Conservation (phyloP, 2,329 filamentous ascomycete species). For the Periconia macrospinosa region DNA sequence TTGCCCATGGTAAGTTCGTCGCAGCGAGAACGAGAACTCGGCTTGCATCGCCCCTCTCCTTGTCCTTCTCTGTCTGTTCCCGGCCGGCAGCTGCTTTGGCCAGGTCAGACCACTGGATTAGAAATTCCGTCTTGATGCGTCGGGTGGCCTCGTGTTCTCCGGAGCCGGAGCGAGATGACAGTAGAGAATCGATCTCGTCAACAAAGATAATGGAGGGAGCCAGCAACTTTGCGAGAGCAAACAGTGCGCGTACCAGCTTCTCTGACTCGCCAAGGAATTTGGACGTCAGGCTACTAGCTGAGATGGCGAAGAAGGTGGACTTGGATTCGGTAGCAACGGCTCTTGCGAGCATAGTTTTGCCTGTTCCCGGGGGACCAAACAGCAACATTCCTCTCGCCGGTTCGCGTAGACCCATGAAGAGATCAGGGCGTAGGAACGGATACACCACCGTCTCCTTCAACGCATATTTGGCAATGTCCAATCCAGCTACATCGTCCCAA, state of each 20-base stretch:
- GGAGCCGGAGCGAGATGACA: constrained; percentile 79
- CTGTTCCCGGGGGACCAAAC: constrained; percentile 95
- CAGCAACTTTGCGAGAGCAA: constrained; percentile 82
- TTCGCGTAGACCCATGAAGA: constrained; percentile 94
- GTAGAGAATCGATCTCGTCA: constrained; percentile 93
- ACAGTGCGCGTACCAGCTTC: constrained; percentile 91
- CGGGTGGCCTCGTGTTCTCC: constrained; percentile 92
- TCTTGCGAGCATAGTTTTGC: constrained; percentile 96
- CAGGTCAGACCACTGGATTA: constrained; percentile 96
- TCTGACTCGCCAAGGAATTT: constrained; percentile 97
- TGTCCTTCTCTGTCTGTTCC: constrained; percentile 68
- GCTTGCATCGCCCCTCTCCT: constrained; percentile 76
- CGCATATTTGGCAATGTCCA: constrained; percentile 87
- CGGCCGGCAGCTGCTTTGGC: constrained; percentile 88
- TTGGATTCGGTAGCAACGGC: constrained; percentile 93
- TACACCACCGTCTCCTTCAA: constrained; percentile 96
- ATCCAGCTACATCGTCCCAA: constrained; percentile 89
- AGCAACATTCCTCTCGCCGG: constrained; percentile 93
- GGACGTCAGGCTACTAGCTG: constrained; percentile 88
- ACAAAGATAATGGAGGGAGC: constrained; percentile 98
- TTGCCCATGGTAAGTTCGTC: constrained; percentile 96
- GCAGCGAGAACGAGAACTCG: constrained; percentile 91
- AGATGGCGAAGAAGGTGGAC: constrained; percentile 97
- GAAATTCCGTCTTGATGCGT: constrained; percentile 94
- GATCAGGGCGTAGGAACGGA: constrained; percentile 88